Base-by-base conservation (phyloP, 805 yeast species). In the Saturnispora quitensis region DNA sequence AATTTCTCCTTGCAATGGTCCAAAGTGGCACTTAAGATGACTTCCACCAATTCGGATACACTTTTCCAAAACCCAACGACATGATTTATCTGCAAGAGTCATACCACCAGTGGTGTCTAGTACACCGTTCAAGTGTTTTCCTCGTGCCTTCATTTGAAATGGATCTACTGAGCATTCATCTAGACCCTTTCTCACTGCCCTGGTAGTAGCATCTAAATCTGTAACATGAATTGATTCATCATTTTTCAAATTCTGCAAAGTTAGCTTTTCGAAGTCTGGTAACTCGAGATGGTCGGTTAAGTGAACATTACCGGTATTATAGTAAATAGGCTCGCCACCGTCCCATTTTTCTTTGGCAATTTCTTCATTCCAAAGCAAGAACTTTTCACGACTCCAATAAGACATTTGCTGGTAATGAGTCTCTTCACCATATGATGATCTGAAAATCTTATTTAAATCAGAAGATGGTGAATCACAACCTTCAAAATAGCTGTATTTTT, bases 101-200 rank as follows among this genome's bases (percentile, higher is more conserved):
- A 65, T 57, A 15, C 72, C 67, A 31, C 67, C 66, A 27, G 62
- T 58, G 24, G 65, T 58, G 52, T 64, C 68, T 28, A 65, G 50
- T 15, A 62, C 56, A 20, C 59, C 58, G n/a, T 40, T 40, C 13
- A 43, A 24, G 25, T 52, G 43, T 40, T 56, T 57, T 7, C 50
- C 42, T 24, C 56, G 50, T 28, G 43, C 22, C 31, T 53, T 51
- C 46, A 52, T 50, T n/a, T 55, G 48, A n/a, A 50, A 44, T 5
- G 55, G 50, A n/a, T 57, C 59, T 13, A 59, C 55, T 27, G 62
- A 40, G 53, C 51, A 53, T 4, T 27, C 36, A 38, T 28, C 9
- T 13, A 56, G 22, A 1, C 60, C 66, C 6, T 44, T 48, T n/a
- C 48, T 34, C 25, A 22, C 22, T 3, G 31, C 25, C 25, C 28